These are phyloP conservation scores for Saussurea involucrata DNA, from an alignment of 129 eudicot genomes.

Conservation along the genomic window DNA sequence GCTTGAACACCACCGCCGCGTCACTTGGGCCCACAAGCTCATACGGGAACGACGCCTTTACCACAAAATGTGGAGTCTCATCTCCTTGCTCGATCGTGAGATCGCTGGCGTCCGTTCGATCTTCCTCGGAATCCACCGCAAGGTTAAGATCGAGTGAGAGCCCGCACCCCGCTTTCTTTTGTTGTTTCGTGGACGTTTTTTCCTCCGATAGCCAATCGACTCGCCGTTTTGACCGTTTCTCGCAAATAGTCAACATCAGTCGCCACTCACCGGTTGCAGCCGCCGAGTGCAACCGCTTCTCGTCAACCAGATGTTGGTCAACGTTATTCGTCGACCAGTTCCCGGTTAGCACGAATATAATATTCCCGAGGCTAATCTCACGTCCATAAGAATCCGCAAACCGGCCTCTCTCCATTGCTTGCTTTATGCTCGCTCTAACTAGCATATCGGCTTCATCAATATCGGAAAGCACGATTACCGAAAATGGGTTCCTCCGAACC, in stretches of 20 bases:
- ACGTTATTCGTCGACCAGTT: slow-evolving; percentile 50
- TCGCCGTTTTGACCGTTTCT: slow-evolving; percentile 51
- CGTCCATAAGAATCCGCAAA: slow-evolving; percentile 81
- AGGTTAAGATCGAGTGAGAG: slow-evolving; percentile 76
- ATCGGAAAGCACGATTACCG: slow-evolving; percentile 81
- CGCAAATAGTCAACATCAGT: slow-evolving; percentile 45
- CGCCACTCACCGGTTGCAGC: slow-evolving; percentile 45
- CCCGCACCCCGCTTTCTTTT: slow-evolving; percentile 45
- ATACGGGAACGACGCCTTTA: slow-evolving; percentile 46
- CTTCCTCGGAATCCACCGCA: slow-evolving; percentile 55
- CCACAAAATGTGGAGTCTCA: slow-evolving; percentile 39
- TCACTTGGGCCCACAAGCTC: slow-evolving; percentile 58
- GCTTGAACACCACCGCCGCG: slow-evolving; percentile 63
- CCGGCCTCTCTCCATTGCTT: slow-evolving; percentile 86
- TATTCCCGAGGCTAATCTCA: slow-evolving; percentile 79
- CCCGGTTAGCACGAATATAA: slow-evolving; percentile 72
- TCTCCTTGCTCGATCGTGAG: slow-evolving; percentile 72
- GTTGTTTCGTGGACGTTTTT: slow-evolving; percentile 27
- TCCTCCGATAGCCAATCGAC: slow-evolving; percentile 48
- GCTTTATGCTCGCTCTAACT: slow-evolving; percentile 61
- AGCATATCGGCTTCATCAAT: slow-evolving; percentile 84
- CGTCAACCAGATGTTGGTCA: slow-evolving; percentile 36
- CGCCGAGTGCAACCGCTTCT: slow-evolving; percentile 39
- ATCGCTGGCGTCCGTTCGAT: slow-evolving; percentile 69
- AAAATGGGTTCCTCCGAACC: slow-evolving; percentile 66